Evolutionary conservation across 768 basidiomycete genomes (phyloP), one percentile per base, ranked within the genome.

Genomic region (Lactarius vividus): DNA sequence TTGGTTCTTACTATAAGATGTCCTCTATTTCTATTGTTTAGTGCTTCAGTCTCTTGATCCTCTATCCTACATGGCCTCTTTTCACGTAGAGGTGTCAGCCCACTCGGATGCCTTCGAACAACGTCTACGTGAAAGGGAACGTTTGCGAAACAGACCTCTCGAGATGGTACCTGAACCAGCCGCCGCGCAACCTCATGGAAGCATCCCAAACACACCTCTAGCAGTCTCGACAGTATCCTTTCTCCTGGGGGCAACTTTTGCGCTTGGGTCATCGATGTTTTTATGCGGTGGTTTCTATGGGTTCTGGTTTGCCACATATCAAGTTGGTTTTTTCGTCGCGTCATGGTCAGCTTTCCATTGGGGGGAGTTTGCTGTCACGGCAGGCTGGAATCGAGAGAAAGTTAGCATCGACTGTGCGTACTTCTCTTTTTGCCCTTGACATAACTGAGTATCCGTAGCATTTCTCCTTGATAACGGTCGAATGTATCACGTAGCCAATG

Each of bases 291-390:
- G 84, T 5, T 76, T 83, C 55, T 40, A 71, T 33, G 67, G 69
- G 10, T 75, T 74, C 35, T 87, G 84, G 82, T 91, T 89, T 85
- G 76, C 85, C 0, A 90, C 87, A 31, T 84, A 85, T 63, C 90
- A 90, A 72, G 80, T 97, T 2, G 93, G 91, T 0, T 87, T 92
- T 75, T 98, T 95, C 75, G 68, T 92, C 46, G 86, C 89, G 39
- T 82, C 88, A 5, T 94, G 93, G 91, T 82, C 92, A 0, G 79
- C 82, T 40, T 99, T 99, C 75, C 97, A 99, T 73, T 90, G 94
- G 86, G 86, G 84, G 15, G 97, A 99, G 75, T 98, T 95, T 73
- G 91, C 89, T 42, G 94, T 96, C 4, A 97, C 97, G 8, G 96
- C 96, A 0, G 93, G 93, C 28, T 98, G 93, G 90, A 98, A 98